A percentile compares a stretch with the other conserved stretches of the same genome.
Conservation (phyloP, 805 yeast genomes). For the Huiozyma sinensis region DNA sequence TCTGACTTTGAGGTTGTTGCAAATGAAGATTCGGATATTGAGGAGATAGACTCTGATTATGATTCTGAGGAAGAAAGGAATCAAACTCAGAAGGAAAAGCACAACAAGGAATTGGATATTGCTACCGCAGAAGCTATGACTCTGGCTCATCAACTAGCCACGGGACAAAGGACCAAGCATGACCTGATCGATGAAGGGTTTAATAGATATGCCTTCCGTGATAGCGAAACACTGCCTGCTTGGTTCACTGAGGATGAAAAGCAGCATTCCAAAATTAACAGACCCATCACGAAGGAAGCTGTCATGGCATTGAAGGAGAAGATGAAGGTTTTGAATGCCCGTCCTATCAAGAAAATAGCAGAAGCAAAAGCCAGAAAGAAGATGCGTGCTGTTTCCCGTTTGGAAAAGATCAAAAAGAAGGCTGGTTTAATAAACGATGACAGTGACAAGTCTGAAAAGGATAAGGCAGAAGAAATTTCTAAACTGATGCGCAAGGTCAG, state of each 20-base stretch:
- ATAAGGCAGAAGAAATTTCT: conserved; percentile 87
- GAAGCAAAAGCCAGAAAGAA: conserved; percentile 96
- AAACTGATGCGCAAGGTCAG: conserved; percentile 72
- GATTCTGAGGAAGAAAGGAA: conserved; percentile 45
- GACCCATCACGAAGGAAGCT: conserved; percentile 94
- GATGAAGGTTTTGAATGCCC: conserved; percentile 74
- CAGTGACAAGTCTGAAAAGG: conserved; percentile 75
- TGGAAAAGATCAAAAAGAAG: conserved; percentile 86
- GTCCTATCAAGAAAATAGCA: conserved; percentile 97
- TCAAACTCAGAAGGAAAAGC: conserved; percentile 34
- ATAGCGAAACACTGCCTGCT: conserved; percentile 81
- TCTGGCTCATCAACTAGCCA: conserved; percentile 87
- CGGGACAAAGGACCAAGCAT: conserved; percentile 75
- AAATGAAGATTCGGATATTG: conserved; percentile 30
- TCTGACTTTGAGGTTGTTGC: conserved; percentile 39
- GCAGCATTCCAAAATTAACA: conserved; percentile 69
- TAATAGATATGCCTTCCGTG: conserved; percentile 86
- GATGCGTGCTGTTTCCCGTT: conserved; percentile 77
- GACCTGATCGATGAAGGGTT: conserved; percentile 88
- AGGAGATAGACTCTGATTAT: conserved; percentile 31
- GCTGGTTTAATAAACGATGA: conserved; percentile 87
- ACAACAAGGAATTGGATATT: conserved; percentile 59
- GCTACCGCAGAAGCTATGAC: conserved; percentile 98
- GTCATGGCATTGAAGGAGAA: conserved; percentile 68
- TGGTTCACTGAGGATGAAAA: conserved; percentile 95